Conservation (phyloP, 2,329 filamentous ascomycete species). For the Pestalotiopsis sp. region DNA sequence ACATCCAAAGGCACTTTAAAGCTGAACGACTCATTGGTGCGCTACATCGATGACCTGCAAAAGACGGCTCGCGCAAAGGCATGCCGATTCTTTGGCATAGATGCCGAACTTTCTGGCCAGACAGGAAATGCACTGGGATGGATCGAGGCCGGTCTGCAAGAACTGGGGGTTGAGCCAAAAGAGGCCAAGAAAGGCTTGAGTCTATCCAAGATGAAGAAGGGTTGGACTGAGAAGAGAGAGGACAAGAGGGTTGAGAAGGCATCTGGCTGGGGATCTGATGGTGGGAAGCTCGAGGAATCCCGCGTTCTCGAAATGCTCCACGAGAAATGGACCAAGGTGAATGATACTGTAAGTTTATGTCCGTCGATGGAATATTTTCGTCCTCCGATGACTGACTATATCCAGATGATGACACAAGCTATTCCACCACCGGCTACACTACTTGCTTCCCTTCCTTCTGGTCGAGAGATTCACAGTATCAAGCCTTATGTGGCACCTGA, state of each 20-base stretch:
- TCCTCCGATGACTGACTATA: conserved; percentile 13
- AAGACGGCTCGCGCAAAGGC: conserved; percentile 80
- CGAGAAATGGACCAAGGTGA: conserved; percentile 88
- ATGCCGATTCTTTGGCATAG: conserved; percentile 87
- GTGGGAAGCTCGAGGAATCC: conserved; percentile 81
- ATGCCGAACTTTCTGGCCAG: conserved; percentile 81
- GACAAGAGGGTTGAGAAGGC: conserved; percentile 79
- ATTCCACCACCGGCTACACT: conserved; percentile 75
- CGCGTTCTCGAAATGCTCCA: conserved; percentile 86
- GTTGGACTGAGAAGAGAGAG: conserved; percentile 75
- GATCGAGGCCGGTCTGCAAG: conserved; percentile 75
- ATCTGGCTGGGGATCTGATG: conserved; percentile 77
- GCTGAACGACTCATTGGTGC: conserved; percentile 67
- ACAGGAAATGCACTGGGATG: conserved; percentile 86
- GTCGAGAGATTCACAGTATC: conserved; percentile 79
- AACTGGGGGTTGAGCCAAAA: conserved; percentile 67
- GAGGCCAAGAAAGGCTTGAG: conserved; percentile 54
- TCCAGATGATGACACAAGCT: conserved; percentile 75
- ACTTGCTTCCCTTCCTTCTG: conserved; percentile 80
- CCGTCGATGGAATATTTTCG: not conserved
- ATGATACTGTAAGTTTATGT: conserved; percentile 73
- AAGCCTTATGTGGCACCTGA: conserved; percentile 68
- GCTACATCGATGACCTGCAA: conserved; percentile 76
- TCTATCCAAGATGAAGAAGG: conserved; percentile 62
- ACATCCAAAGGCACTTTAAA: conserved; percentile 44